Evolutionary conservation across 768 basidiomycete species (phyloP).

Genomic region (Boletus rubescentipes): DNA sequence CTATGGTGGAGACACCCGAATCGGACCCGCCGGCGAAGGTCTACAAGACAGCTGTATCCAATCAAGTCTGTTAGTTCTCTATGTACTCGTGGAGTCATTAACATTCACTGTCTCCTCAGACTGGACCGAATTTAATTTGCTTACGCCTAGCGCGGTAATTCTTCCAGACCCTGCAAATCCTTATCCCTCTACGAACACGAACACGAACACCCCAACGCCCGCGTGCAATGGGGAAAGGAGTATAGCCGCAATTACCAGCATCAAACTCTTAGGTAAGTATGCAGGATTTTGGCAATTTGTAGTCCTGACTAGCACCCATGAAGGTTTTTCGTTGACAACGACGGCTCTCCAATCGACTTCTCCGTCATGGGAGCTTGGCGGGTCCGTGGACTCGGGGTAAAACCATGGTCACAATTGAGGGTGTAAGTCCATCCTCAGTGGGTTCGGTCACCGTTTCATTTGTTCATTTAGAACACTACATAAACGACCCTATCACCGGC

Average conservation of each 20-base stretch:
- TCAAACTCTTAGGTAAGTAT: background rate
- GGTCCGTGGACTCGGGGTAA: background rate
- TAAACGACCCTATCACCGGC: background rate
- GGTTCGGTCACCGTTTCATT: background rate
- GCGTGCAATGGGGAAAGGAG: background rate
- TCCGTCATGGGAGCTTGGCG: background rate
- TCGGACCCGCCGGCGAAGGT: background rate
- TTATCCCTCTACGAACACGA: background rate
- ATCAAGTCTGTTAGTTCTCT: background rate
- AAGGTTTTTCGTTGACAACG: slow-evolving; percentile 3
- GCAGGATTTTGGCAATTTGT: background rate
- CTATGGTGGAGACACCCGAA: background rate
- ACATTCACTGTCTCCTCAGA: background rate
- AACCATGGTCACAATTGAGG: background rate
- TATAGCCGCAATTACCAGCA: background rate
- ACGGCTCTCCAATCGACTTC: slow-evolving; percentile 5
- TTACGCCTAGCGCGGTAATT: background rate
- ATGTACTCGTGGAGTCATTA: background rate
- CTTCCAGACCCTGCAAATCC: background rate
- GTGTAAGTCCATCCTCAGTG: background rate
- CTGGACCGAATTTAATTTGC: background rate
- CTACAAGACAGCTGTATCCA: background rate
- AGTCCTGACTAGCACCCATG: background rate
- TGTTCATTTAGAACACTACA: background rate
- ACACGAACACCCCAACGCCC: background rate